Percentiles rank a stretch among this genome's conserved stretches.
These are phyloP conservation scores for Aspergillus luchuensis DNA, from an alignment of 2,329 filamentous ascomycete species.

Conservation along the genomic window DNA sequence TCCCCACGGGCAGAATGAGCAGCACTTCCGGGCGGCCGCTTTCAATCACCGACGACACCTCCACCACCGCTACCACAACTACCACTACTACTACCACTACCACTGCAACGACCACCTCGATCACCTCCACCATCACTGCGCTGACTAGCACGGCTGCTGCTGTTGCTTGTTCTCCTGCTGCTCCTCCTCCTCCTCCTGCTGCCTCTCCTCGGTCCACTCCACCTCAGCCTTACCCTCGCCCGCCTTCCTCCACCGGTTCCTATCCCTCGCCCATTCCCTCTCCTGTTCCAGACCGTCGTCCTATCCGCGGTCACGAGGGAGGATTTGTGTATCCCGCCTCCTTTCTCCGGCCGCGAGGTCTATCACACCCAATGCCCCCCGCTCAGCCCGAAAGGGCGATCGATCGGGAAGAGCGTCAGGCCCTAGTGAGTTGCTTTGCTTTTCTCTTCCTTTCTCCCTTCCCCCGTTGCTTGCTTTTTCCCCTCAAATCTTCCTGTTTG, in stretches of 20 bases:
- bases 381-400: slow-evolving; percentile 47
- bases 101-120: slow-evolving; percentile 7
- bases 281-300: slow-evolving; percentile 12
- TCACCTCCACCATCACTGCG: slow-evolving; percentile 10
- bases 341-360: slow-evolving; percentile 46
- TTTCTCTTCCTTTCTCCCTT: neutral
- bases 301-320: slow-evolving; percentile 44
- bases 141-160: slow-evolving; percentile 15
- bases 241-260: neutral
- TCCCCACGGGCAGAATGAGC: slow-evolving; percentile 31
- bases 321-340: slow-evolving; percentile 53
- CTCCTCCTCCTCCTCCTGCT: slow-evolving; percentile 11
- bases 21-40: slow-evolving; percentile 21
- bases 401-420: slow-evolving; percentile 53
- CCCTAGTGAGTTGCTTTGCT: slow-evolving; percentile 44
- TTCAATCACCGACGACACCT: slow-evolving; percentile 16
- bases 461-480: slow-evolving; percentile 8
- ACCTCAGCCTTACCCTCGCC: neutral
- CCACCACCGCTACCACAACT: slow-evolving; percentile 6
- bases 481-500: slow-evolving; percentile 7
- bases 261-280: slow-evolving; percentile 12
- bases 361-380: slow-evolving; percentile 46
- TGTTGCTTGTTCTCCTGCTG: neutral
- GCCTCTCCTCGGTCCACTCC: slow-evolving; percentile 10
- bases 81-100: slow-evolving; percentile 7